Base-by-base conservation (phyloP, 2,329 filamentous ascomycete genomes). In the Penicillium polonicum region DNA sequence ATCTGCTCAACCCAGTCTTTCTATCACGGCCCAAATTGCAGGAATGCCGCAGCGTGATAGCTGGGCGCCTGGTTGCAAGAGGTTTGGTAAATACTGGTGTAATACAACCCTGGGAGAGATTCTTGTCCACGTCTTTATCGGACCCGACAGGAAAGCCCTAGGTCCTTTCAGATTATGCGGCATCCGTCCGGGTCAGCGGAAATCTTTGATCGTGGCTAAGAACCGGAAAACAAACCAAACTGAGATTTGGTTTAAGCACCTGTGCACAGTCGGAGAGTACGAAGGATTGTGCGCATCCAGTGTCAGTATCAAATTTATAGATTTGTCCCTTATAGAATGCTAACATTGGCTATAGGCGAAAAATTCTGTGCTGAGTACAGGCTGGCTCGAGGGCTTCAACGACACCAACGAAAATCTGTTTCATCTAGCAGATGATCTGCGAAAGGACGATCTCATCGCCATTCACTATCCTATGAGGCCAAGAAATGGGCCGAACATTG, bases 371-470 rank as follows among this genome's bases (percentile, higher is more conserved):
- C 33, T 38, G 48, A 64, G 64, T 38, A 73, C 67, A 51, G 70
- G 70, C 36, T 77, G 70, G 68, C 60, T 76, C 27, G 64, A 72
- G 54, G 70, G 71, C 0, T 78, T 67, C 56, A 43, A 65, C 17
- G 70, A 76, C 44, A 74, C 69, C 4, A 64, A 70, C 33, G 27
- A 59, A 10, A 52, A 52, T 3, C 42, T 77, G 12, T 66, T 65
- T 39, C 54, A 54, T 4, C 60, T 74, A 48, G 67, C 68, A 13
- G 55, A 71, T 19, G 57, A 64, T 17, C 65, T 78, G 19, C 59
- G 59, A 3, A 58, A 59, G 19, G 57, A 65, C 19, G 58, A 69
- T 19, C 58, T 68, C 12, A 61, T 72, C 39, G 74, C 71, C 10
- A 68, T 76, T 51, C 72, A 63, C 49, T 64, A 66, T 39, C 65